A percentile compares a stretch with the other conserved stretches of the same genome.
Conservation (phyloP, 768 basidiomycete genomes). For the Trichaptum fuscoviolaceum region DNA sequence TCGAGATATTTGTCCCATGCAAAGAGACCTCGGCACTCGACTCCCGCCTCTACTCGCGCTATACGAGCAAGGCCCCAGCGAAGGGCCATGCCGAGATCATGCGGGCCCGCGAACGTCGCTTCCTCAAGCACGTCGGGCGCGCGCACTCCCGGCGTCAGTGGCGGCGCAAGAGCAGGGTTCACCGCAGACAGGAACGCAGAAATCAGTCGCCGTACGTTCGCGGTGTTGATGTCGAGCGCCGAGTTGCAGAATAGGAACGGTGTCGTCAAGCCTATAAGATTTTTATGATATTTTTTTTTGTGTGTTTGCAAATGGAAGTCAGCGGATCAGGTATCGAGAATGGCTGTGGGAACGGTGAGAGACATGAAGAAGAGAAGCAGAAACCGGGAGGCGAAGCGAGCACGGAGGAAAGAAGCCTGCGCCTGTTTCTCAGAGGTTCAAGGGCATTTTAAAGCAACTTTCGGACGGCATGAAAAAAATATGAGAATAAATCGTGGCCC, state of each 20-base stretch:
- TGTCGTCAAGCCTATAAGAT: conserved; percentile 57
- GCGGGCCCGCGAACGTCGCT: conserved; percentile 74
- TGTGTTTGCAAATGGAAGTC: not conserved
- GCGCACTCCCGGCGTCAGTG: conserved; percentile 37
- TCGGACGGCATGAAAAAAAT: too few relatives aligned
- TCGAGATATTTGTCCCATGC: conserved; percentile 80
- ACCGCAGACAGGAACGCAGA: conserved; percentile 56
- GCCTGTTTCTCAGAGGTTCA: not conserved
- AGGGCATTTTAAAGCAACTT: not conserved
- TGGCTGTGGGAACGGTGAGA: not conserved
- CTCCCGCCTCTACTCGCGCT: conserved; percentile 60
- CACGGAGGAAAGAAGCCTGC: not conserved
- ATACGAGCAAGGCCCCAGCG: conserved; percentile 89
- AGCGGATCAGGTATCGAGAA: not conserved
- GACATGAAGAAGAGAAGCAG: not conserved
- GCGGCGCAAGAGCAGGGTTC: conserved; percentile 19
- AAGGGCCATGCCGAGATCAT: conserved; percentile 87
- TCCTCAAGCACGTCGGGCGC: conserved; percentile 65
- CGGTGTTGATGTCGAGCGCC: conserved; percentile 77
- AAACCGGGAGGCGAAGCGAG: not conserved
- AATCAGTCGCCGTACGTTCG: conserved; percentile 73
- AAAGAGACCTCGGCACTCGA: conserved; percentile 77
- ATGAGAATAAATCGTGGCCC: too few relatives aligned
- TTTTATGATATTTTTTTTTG: too few relatives aligned
- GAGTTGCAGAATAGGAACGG: conserved; percentile 89